Conservation (phyloP, 495 filamentous ascomycete genomes). For the Aspergillus nidulans region DNA sequence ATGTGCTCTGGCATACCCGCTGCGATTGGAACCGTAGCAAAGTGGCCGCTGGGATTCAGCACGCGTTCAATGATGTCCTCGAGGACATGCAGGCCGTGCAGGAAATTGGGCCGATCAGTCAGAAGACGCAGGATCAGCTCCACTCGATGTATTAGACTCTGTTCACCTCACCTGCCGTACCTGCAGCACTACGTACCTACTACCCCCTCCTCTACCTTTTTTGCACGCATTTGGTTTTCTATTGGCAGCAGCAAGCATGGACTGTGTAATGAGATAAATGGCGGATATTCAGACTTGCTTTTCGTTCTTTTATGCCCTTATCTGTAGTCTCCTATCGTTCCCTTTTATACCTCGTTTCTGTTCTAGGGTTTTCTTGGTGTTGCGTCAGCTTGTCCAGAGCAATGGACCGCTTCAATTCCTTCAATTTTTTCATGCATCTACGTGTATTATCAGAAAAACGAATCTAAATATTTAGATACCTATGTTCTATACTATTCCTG, state of each 20-base stretch:
- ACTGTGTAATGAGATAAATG: constrained; percentile 20
- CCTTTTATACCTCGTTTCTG: constrained; percentile 5
- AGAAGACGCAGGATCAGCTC: constrained; percentile 35
- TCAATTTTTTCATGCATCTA: not conserved
- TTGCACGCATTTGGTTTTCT: constrained; percentile 4
- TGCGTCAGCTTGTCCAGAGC: not conserved
- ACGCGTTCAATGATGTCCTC: constrained; percentile 76
- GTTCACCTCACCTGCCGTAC: constrained; percentile 9
- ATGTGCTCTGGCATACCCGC: constrained; percentile 73
- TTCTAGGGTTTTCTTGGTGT: constrained; percentile 8
- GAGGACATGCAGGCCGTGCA: constrained; percentile 73
- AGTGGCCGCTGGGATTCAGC: constrained; percentile 57
- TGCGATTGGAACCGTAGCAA: constrained; percentile 74
- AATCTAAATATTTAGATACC: not conserved
- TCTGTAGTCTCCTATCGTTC: not conserved
- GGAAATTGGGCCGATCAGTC: constrained; percentile 41
- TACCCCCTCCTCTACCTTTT: constrained; percentile 13
- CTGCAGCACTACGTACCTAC: not conserved
- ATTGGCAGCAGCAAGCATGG: constrained; percentile 16
- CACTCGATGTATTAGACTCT: constrained; percentile 19
- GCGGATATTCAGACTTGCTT: constrained; percentile 8
- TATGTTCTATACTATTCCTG: not conserved
- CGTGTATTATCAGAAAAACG: constrained; percentile 1
- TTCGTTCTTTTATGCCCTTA: not conserved
- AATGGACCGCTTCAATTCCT: not conserved